Evolutionary conservation across 164 flowering plant genomes (phyloP), one percentile per base, ranked within the genome.

Genomic region (Vitis rotundifolia): DNA sequence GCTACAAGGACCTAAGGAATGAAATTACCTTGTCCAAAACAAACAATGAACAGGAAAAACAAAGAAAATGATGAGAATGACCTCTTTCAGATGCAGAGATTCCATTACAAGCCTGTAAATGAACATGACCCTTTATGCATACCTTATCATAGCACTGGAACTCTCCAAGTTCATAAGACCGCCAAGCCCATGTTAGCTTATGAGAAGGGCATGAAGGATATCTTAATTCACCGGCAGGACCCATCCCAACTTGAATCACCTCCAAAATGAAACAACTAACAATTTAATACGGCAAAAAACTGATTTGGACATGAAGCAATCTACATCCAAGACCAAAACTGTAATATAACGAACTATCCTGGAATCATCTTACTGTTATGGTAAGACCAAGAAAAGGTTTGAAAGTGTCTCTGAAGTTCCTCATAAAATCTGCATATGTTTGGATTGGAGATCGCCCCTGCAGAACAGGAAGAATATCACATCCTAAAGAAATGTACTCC

Each of bases 81-180:
- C 58, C 48, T 57, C 63, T 1, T 12, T 16, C 55, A 68, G 15
- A 11, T n/a, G 48, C 11, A 9, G 3, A n/a, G 14, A 59, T 44
- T 37, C 44, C 44, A 56, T 18, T 19, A 62, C 37, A 18, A 60
- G 57, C 61, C 14, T 15, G 44, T 47, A 22, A 49, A 37, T 19
- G 14, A 13, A 67, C 22, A 16, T 47, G n/a, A 48, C 22, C 47
- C 9, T 18, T 63, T 54, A 48, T 68, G 31, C 68, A 9, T 76
- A 88, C 90, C 91, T 89, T 87, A 73, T 91, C 97, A 82, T 84
- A 87, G 80, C 91, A 89, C 59, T 88, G 94, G 61, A 90, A 91
- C 73, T 87, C 93, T 55, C 93, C 90, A 74, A 87, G 77, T 60
- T 80, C 92, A 68, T 71, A 79, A 8, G 76, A 44, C 18, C 71